Base-by-base conservation (phyloP, 164 flowering plant species). In the Pachysandra terminalis region DNA sequence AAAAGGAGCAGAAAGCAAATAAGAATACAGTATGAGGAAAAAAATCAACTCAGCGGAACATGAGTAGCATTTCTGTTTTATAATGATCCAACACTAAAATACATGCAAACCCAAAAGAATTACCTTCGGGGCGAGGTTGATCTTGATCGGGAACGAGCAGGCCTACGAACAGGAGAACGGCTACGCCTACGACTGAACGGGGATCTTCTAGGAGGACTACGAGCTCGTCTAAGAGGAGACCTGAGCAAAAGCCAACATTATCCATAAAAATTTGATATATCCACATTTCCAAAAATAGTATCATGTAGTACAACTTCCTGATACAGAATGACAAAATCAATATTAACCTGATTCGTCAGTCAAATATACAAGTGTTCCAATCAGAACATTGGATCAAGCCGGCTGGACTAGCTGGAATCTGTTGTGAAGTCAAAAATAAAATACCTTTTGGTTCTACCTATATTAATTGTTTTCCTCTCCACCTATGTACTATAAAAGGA, bases 201-300 rank as follows among this genome's bases (percentile, higher is more conserved):
- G 74, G 99, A 93, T 74, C 97, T 87, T 77, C 97, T 86, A 26
- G 90, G 94, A 55, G 98, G 97, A 75, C 90, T 88, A 28, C 97
- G 91, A 57, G 78, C 80, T 59, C 98, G 79, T 78, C 96, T 83
- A 15, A 88, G 97, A 63, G 95, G 96, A 67, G 98, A 83, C n/a
- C 98, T 90, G 82, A 62, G 73, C 14, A 48, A 68, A 28, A 70
- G 17, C 37, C 37, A 32, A 32, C 37, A 32, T n/a, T n/a, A n/a
- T n/a, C n/a, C n/a, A n/a, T n/a, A 32, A 7, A 32, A 32, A 32
- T 3, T 32, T 32, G 37, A 7, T 32, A 32, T 3, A 32, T 32
- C 37, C 37, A 32, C 37, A 32, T 3, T 32, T 32, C 37, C 37
- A 32, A 32, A 7, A 32, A 32, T 32, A 32, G 5, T 7, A 32